These are phyloP conservation scores for Psilocybe subaeruginosa DNA, from an alignment of 768 basidiomycete species.

Conservation along the genomic window DNA sequence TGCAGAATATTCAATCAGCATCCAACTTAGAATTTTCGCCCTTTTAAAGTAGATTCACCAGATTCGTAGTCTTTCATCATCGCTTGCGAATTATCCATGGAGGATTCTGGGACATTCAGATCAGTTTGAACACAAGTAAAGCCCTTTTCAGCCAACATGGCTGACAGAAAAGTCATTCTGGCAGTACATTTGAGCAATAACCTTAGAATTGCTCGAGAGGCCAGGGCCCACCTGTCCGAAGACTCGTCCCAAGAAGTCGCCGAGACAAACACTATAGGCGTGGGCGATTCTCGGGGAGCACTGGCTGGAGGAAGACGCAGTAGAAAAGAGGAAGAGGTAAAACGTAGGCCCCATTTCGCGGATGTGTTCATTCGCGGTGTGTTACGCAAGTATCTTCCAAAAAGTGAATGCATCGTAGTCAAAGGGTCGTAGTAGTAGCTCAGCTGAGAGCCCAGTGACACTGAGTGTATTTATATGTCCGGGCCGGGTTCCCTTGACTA, in stretches of 20 bases:
- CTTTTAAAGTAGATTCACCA: conserved; percentile 30
- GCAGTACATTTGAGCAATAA: neutral
- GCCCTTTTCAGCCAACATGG: conserved; percentile 48
- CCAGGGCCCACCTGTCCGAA: conserved; percentile 33
- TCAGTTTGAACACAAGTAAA: conserved; percentile 51
- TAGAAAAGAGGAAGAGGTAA: conserved; percentile 34
- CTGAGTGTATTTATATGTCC: neutral
- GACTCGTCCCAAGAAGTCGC: conserved; percentile 48
- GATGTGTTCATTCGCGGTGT: conserved; percentile 6
- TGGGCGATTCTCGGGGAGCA: conserved; percentile 51
- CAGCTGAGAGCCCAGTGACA: neutral
- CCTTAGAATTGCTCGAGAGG: neutral
- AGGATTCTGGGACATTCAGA: conserved; percentile 30
- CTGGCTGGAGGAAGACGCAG: conserved; percentile 39
- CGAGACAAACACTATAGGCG: conserved; percentile 57
- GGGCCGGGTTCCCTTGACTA: neutral
- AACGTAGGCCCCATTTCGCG: conserved; percentile 6
- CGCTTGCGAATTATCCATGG: conserved; percentile 25
- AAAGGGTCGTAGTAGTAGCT: no score
- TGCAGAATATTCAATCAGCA: conserved; percentile 18
- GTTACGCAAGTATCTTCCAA: conserved; percentile 9
- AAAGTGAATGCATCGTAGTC: conserved; percentile 13
- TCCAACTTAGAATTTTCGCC: neutral
- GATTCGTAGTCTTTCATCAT: conserved; percentile 44
- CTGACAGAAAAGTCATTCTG: conserved; percentile 39